Evolutionary conservation across 441 rosid species (phyloP), one percentile per base, ranked within the genome.

Genomic region (Cnidoscolus chayamansa): DNA sequence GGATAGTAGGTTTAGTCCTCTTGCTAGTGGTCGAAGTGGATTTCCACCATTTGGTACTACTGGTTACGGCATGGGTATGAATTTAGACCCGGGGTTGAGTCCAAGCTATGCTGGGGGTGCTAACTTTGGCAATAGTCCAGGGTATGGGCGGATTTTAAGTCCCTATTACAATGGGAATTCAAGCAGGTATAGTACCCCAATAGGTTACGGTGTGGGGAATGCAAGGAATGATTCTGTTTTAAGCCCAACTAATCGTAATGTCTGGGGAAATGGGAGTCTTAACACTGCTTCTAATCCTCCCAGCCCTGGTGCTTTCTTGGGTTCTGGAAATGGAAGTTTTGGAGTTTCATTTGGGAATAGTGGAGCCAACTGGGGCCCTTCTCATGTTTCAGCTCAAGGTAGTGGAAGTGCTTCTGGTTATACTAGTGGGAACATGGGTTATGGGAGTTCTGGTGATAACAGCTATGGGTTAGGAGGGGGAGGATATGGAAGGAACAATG

Each of bases 201-300:
- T 77, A 47, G 87, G 94, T 51, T 90, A 85, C 73, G 90, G 86
- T 68, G 82, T 82, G 56, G 90, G 92, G 48, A 86, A 78, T 75
- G 87, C 91, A 69, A 94, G 98, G 73, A 87, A 74, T 79, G 81
- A 89, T 68, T 89, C 98, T 64, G 84, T 86, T 81, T 88, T 91
- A 83, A 91, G 92, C 85, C 86, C 96, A 49, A 85, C 77, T 54
- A 82, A 87, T 45, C 81, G 88, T 71, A 93, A 93, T 78, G 80
- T 93, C 72, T 93, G 96, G 98, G 97, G 96, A 77, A 91, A 82
- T 66, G 96, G 94, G 17, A 86, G 84, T 45, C 86, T 85, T 40
- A 87, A 81, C 77, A 78, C 86, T 66, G 85, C 77, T 67, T 72
- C 90, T 74, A 87, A 83, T 81, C 77, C 86, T 63, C 70, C 85